These are phyloP conservation scores for Solanum pinnatisectum DNA, from an alignment of 257 asterid species.

Conservation along the genomic window DNA sequence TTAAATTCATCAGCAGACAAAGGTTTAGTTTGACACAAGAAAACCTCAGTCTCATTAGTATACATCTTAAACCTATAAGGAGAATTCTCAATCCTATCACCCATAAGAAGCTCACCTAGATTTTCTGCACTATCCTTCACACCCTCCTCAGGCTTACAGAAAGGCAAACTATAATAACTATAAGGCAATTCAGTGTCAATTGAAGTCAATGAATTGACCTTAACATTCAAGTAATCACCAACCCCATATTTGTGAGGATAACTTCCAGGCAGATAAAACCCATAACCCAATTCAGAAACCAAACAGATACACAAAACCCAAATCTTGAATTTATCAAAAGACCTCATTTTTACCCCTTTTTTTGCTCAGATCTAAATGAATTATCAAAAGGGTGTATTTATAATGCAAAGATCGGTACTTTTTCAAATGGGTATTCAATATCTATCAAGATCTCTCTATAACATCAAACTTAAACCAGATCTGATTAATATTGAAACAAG, in stretches of 20 bases:
- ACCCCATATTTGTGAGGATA: background rate
- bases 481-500: background rate
- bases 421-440: background rate
- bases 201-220: background rate
- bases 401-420: constrained; percentile 9
- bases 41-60: background rate
- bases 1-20: background rate
- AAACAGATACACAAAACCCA: background rate
- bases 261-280: background rate
- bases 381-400: constrained; percentile 25
- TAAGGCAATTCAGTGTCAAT: background rate
- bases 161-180: background rate
- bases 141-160: background rate
- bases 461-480: background rate
- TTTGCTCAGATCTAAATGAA: constrained; percentile 37
- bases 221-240: background rate
- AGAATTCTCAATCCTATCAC: background rate
- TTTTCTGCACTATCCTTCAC: background rate
- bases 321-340: background rate
- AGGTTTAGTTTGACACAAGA: background rate
- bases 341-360: background rate
- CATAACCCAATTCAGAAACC: background rate
- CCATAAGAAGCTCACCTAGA: background rate
- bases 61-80: background rate
- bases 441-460: background rate